Percentiles rank a stretch among this genome's conserved stretches.
Conservation (phyloP, 495 filamentous ascomycete species). For the Aspergillus conjunctus region DNA sequence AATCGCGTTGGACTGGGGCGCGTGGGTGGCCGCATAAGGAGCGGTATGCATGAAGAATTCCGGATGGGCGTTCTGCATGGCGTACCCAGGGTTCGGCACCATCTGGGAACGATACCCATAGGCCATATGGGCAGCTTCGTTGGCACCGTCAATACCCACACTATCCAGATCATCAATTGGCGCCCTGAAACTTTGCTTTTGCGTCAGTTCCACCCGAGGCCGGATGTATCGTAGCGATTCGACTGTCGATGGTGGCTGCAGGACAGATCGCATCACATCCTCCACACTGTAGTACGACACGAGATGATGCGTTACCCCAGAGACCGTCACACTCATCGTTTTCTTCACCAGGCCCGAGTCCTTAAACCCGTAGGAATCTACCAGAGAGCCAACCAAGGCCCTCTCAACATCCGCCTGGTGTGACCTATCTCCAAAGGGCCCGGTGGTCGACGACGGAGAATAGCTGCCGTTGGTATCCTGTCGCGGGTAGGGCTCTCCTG, state of each 20-base stretch:
- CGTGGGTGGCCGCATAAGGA: slow-evolving; percentile 41
- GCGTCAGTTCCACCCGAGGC: slow-evolving; percentile 60
- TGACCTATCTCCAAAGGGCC: slow-evolving; percentile 42
- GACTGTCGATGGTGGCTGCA: slow-evolving; percentile 65
- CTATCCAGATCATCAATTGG: slow-evolving; percentile 64
- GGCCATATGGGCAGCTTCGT: slow-evolving; percentile 41
- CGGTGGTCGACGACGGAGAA: slow-evolving; percentile 45
- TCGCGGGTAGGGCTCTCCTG: slow-evolving; percentile 57
- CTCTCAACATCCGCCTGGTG: slow-evolving; percentile 62
- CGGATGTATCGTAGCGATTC: slow-evolving; percentile 55
- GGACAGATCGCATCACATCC: slow-evolving; percentile 63
- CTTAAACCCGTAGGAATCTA: slow-evolving; percentile 88
- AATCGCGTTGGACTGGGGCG: slow-evolving; percentile 39
- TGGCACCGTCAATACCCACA: slow-evolving; percentile 41
- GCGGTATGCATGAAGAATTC: slow-evolving; percentile 45
- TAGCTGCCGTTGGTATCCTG: slow-evolving; percentile 48
- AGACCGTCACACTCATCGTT: slow-evolving; percentile 77
- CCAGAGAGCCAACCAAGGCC: slow-evolving; percentile 74
- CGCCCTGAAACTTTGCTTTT: slow-evolving; percentile 69
- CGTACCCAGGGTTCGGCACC: slow-evolving; percentile 42
- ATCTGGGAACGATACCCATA: slow-evolving; percentile 47
- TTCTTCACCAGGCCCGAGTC: slow-evolving; percentile 85
- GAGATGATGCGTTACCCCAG: slow-evolving; percentile 73
- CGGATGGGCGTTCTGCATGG: slow-evolving; percentile 37
- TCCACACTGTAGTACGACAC: slow-evolving; percentile 86